A percentile compares a stretch with the other conserved stretches of the same genome.
phyloP scores from a whole-genome alignment of 2,329 filamentous ascomycete species.

The Aspergillus sojae region DNA sequence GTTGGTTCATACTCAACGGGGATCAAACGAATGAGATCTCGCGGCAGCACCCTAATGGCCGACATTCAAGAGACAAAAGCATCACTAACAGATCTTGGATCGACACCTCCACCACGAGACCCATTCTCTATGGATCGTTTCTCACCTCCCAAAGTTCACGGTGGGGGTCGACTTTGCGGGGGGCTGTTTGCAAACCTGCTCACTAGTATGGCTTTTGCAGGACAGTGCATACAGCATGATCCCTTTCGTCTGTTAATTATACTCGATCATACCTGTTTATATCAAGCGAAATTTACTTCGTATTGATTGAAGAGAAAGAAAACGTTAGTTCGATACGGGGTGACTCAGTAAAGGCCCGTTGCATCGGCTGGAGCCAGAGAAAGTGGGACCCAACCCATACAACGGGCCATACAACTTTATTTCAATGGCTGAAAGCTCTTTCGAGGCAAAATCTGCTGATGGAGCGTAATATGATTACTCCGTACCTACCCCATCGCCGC shows the following conservation, averaged over 20 bases:
- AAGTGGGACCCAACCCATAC: conserved; percentile 7
- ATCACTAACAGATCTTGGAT: conserved; percentile 1
- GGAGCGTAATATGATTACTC: background rate
- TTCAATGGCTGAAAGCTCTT: conserved; percentile 6
- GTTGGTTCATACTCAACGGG: background rate
- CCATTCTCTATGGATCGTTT: conserved; percentile 2
- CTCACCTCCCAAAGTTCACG: background rate
- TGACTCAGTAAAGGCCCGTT: background rate
- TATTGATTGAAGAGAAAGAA: background rate
- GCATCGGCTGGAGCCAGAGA: background rate
- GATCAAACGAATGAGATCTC: background rate
- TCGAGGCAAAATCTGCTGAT: conserved; percentile 7
- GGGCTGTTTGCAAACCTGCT: background rate
- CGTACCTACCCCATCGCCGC: background rate
- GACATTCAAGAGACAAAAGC: background rate
- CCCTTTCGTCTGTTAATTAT: background rate
- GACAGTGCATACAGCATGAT: background rate
- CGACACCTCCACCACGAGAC: conserved; percentile 1
- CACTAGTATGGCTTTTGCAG: background rate
- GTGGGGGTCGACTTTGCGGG: background rate
- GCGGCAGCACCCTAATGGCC: background rate
- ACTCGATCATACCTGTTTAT: background rate
- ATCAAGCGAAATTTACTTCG: background rate
- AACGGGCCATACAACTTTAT: conserved; percentile 10
- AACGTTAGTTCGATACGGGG: background rate